These are phyloP conservation scores for Leccinum glutinopallens DNA, from an alignment of 1,284 basidiomycete genomes.

Conservation along the genomic window DNA sequence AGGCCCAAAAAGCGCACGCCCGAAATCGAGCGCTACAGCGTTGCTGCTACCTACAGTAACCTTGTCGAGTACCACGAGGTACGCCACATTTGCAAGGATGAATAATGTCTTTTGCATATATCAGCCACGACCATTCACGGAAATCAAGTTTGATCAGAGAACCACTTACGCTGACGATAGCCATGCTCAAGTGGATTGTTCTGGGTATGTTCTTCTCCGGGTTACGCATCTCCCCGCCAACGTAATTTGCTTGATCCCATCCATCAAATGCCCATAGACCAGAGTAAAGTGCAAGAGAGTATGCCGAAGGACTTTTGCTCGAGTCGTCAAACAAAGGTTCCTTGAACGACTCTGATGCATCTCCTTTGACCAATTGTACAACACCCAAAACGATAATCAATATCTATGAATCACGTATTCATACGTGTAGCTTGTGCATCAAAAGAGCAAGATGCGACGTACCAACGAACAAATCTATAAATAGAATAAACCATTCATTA, in stretches of 20 bases:
- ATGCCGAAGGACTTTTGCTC: slow-evolving; percentile 78
- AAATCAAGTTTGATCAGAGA: neutral
- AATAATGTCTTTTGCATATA: slow-evolving; percentile 59
- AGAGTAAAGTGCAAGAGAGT: slow-evolving; percentile 93
- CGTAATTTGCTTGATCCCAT: slow-evolving; percentile 90
- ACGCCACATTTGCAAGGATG: slow-evolving; percentile 83
- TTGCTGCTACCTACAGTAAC: slow-evolving; percentile 77
- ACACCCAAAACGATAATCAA: slow-evolving; percentile 74
- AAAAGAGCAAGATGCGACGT: slow-evolving; percentile 26
- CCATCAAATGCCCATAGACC: slow-evolving; percentile 96
- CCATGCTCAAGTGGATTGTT: slow-evolving; percentile 89
- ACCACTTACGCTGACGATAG: slow-evolving; percentile 64
- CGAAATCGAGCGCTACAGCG: slow-evolving; percentile 95
- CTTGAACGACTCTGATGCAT: slow-evolving; percentile 63
- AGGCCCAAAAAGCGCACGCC: slow-evolving; percentile 82
- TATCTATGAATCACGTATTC: slow-evolving; percentile 44
- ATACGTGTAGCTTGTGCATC: neutral
- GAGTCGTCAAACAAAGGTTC: slow-evolving; percentile 75
- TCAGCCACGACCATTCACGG: slow-evolving; percentile 1
- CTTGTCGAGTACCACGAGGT: slow-evolving; percentile 92
- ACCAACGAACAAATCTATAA: slow-evolving; percentile 60
- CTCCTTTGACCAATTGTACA: slow-evolving; percentile 70
- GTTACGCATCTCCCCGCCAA: slow-evolving; percentile 89
- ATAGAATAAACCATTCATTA: slow-evolving; percentile 6
- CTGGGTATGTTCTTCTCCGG: slow-evolving; percentile 87